Evolutionary conservation across 164 flowering plant genomes (phyloP), one percentile per base, ranked within the genome.

Genomic region (Vitis cinerea): DNA sequence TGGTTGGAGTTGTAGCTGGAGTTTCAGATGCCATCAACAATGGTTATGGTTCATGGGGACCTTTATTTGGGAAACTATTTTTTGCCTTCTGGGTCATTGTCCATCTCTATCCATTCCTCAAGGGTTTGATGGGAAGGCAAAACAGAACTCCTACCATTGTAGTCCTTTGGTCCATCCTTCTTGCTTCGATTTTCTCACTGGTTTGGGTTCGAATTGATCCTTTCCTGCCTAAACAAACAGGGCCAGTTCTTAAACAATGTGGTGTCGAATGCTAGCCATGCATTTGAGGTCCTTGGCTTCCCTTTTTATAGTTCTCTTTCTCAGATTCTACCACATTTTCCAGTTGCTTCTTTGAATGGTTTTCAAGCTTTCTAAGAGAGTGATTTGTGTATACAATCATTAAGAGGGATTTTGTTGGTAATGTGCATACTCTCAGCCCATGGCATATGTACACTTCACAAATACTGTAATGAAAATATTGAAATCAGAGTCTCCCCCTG

Each of bases 21-120:
- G 49, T 81, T 27, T 81, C 83, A 14, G 79, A 75, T 56, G 84
- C 84, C 11, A 81, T 81, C 7, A 81, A 81, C 77, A 81, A 81
- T 57, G 84, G 84, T 2, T 81, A 81, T 62, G 79, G 78, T 27
- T 81, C 83, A 48, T 81, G 83, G 84, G 84, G 84, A 12, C 84
- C 84, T 19, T 50, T 81, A 19, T 81, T 81, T 29, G 83, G 83
- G 63, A 81, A 81, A 74, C 78, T 81, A 9, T 81, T 81, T 47
- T 81, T 81, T 54, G 72, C 83, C 64, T 82, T 79, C 73, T 79
- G 85, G 83, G 85, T 82, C 67, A 82, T 82, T 31, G 74, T 77
- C 58, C 85, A 82, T 68, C 79, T 79, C 49, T 82, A 82, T 69
- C 85, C 85, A n/a, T 82, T 82, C 85, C 79, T 82, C 61, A 82